Evolutionary conservation across 768 basidiomycete genomes (phyloP).

Genomic region (Serendipita indica): DNA sequence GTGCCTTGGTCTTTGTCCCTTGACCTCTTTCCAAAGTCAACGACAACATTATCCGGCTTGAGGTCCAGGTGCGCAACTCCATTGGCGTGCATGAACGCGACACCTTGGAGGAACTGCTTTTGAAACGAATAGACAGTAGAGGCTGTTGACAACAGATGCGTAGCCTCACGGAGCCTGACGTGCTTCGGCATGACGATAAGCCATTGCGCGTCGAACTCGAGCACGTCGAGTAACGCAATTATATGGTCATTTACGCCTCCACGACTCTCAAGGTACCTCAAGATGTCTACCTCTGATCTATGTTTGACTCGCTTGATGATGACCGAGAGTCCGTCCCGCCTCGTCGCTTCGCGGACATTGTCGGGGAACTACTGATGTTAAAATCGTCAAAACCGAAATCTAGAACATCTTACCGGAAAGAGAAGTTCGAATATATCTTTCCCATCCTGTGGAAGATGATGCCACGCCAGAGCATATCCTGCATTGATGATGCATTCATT

Average conservation of each 20-base stretch:
- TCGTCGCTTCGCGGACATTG: neutral
- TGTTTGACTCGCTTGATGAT: neutral
- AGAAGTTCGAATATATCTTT: too few relatives aligned
- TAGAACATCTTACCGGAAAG: too few relatives aligned
- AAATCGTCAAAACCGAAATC: too few relatives aligned
- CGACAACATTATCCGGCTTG: slow-evolving; percentile 14
- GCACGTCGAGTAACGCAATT: neutral
- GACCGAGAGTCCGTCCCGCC: neutral
- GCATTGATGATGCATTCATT: too few relatives aligned
- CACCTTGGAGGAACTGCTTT: slow-evolving; percentile 13
- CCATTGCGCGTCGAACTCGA: neutral
- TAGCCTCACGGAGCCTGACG: neutral
- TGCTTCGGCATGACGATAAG: neutral
- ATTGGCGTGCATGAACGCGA: slow-evolving; percentile 17
- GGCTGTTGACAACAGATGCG: too few relatives aligned
- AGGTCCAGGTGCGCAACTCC: slow-evolving; percentile 15
- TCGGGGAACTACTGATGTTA: neutral
- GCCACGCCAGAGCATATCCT: too few relatives aligned
- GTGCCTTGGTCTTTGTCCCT: neutral
- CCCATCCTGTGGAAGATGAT: too few relatives aligned
- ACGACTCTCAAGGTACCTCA: neutral
- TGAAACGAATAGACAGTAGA: neutral
- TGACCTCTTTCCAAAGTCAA: neutral
- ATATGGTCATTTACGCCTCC: neutral
- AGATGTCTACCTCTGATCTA: neutral